These are phyloP conservation scores for Batkoa obscura DNA, from an alignment of 371 early-diverging fungal genomes.

Conservation along the genomic window DNA sequence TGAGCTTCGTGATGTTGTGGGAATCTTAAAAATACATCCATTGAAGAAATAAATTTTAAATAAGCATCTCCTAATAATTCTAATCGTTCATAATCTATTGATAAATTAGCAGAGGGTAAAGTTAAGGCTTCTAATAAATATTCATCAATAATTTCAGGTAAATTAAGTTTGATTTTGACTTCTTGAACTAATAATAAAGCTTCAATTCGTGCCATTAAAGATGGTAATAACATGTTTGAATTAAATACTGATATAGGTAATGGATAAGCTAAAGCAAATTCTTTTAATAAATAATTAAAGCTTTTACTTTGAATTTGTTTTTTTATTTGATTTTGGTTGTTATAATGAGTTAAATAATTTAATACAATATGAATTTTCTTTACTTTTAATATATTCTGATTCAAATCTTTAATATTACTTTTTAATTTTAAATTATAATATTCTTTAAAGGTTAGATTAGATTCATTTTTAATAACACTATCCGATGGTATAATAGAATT, in stretches of 20 bases:
- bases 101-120: conserved; percentile 39
- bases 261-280: conserved; percentile 24
- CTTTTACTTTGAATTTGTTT: no score
- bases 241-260: conserved; percentile 30
- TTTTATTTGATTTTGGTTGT: no score
- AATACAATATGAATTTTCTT: conserved; percentile 18
- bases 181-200: conserved; percentile 34
- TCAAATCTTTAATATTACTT: conserved; percentile 10
- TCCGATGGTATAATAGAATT: conserved; percentile 13
- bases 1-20: conserved; percentile 67
- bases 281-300: conserved; percentile 28
- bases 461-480: conserved; percentile 15
- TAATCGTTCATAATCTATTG: conserved; percentile 77
- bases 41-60: conserved; percentile 64
- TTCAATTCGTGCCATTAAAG: conserved; percentile 45
- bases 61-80: conserved; percentile 91
- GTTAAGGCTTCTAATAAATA: conserved; percentile 55
- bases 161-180: conserved; percentile 20
- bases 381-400: conserved; percentile 32
- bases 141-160: conserved; percentile 18
- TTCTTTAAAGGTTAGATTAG: conserved; percentile 20
- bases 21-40: conserved; percentile 53
- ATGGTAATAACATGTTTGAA: conserved; percentile 33
- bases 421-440: conserved; percentile 24
- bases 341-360: conserved; percentile 24